Percentiles rank a stretch among this genome's conserved stretches.
Evolutionary conservation across 2,329 filamentous ascomycete species (phyloP).

Genomic region (Rhytidhysteron rufulum): DNA sequence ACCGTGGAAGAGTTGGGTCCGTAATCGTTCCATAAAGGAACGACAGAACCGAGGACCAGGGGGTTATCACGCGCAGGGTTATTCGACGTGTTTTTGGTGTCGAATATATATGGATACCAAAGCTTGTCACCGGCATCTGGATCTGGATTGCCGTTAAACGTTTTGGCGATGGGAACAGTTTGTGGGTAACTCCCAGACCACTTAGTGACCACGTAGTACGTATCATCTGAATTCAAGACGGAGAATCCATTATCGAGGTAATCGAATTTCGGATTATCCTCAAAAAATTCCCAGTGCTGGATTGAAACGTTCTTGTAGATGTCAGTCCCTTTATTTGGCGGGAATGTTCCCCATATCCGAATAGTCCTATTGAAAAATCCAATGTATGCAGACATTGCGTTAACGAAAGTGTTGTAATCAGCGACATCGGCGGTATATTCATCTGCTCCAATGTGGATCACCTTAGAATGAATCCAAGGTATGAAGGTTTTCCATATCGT

Average conservation of each 20-base stretch:
- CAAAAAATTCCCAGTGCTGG: conserved; percentile 43
- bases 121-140: conserved; percentile 40
- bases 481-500: conserved; percentile 17
- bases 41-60: conserved; percentile 26
- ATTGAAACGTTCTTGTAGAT: conserved; percentile 33
- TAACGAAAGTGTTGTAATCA: conserved; percentile 21
- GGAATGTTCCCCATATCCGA: conserved; percentile 32
- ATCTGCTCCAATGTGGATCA: conserved; percentile 19
- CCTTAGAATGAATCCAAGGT: conserved; percentile 19
- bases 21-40: conserved; percentile 44
- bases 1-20: conserved; percentile 41
- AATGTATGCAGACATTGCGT: conserved; percentile 14
- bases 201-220: conserved; percentile 49
- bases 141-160: conserved; percentile 41
- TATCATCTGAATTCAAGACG: conserved; percentile 42
- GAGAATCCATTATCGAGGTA: conserved; percentile 31
- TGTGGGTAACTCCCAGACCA: conserved; percentile 39
- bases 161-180: conserved; percentile 35
- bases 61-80: conserved; percentile 20
- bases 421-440: conserved; percentile 15
- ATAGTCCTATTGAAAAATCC: conserved; percentile 7
- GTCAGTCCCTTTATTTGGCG: conserved; percentile 28
- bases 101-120: conserved; percentile 39
- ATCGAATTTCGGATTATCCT: conserved; percentile 39
- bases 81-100: conserved; percentile 31